Evolutionary conservation across 495 filamentous ascomycete species (phyloP), one percentile per base, ranked within the genome.

Genomic region (Ramalina intermedia): DNA sequence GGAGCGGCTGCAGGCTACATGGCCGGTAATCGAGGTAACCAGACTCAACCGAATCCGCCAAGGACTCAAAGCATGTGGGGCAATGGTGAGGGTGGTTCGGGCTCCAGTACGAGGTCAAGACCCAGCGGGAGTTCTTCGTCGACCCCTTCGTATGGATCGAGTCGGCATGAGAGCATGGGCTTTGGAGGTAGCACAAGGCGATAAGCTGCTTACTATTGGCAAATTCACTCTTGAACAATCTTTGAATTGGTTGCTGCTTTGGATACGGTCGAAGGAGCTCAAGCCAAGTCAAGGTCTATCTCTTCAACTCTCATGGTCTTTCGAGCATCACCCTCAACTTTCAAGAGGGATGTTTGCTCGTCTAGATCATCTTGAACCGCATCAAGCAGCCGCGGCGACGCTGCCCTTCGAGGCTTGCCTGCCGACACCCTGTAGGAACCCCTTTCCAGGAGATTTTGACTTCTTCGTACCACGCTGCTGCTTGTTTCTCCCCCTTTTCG

Each of bases 121-220:
- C 60, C 59, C n/a, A 68, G 63, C 47, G 57, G 57, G 27, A 67
- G 74, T 38, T 54, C 56, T 4, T 67, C 71, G 24, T 54, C 56
- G 14, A 60, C 65, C 46, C 65, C 66, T 67, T 61, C 67, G 62
- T 63, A 74, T 36, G 66, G 78, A 3, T 63, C 68, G 16, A 60
- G 76, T 7, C 77, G 79, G 49, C 74, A 85, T 55, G 75, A 85
- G 50, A 87, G 82, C 54, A 94, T 88, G 6, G 91, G 91, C 1
- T 96, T 93, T 67, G 91, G 91, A 6, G 86, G 85, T 12, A 94
- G 88, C 0, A 78, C 73, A 49, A 73, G 91, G 49, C 75, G 89
- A 55, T 5, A 24, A 12, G 26, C 3, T 12, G 24, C 17, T 9
- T 13, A 20, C 8, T 23, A 24, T 27, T 26, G 3, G n/a, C 14